Evolutionary conservation across 2,329 filamentous ascomycete species (phyloP).

Genomic region (Penicillium sp.): DNA sequence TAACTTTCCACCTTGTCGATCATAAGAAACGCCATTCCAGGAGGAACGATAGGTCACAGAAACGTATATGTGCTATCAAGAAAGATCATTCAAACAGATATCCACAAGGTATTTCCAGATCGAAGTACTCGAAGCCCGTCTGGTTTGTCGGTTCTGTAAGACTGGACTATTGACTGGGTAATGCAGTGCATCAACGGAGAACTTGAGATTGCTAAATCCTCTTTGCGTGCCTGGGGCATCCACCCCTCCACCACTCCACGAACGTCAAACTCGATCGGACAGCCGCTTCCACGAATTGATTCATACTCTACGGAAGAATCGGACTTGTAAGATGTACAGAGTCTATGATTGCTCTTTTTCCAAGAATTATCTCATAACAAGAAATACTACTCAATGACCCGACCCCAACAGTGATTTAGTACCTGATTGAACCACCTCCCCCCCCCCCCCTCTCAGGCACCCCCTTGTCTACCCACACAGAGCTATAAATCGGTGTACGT

Average conservation of each 20-base stretch:
- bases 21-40: neutral
- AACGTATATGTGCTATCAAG: too few relatives aligned
- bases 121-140: too few relatives aligned
- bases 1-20: neutral
- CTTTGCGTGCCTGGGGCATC: constrained; percentile 31
- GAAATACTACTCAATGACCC: neutral
- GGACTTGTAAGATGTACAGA: neutral
- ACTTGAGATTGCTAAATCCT: constrained; percentile 36
- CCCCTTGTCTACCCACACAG: neutral
- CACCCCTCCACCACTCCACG: constrained; percentile 12
- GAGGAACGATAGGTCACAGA: too few relatives aligned
- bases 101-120: too few relatives aligned
- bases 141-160: too few relatives aligned
- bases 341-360: neutral
- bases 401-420: neutral
- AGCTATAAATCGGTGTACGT: constrained; percentile 11
- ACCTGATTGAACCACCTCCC: neutral
- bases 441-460: neutral
- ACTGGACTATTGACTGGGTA: neutral
- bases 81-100: too few relatives aligned
- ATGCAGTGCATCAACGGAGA: neutral
- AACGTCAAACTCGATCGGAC: constrained; percentile 3
- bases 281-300: neutral
- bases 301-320: neutral
- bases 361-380: neutral